Evolutionary conservation across 306 rosid genomes (phyloP).

Genomic region (Dicorynia guianensis): DNA sequence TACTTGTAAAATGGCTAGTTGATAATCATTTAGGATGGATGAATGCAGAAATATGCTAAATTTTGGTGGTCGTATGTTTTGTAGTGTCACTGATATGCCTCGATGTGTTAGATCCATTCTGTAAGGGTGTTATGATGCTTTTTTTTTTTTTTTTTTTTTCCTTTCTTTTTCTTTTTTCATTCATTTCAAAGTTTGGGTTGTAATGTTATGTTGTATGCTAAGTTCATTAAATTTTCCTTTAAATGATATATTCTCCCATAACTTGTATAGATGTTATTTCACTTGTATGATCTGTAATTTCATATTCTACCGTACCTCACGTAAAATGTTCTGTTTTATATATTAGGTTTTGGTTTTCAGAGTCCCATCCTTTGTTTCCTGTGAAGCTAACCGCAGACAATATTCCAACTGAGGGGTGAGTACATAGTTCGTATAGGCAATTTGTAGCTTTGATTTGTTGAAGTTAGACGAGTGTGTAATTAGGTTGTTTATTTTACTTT

Average conservation of each 20-base stretch:
- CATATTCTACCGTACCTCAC: constrained; percentile 6
- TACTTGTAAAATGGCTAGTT: too few species aligned
- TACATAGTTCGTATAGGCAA: not conserved
- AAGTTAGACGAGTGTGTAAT: constrained; percentile 21
- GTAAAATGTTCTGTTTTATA: constrained; percentile 25
- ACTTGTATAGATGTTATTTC: not conserved
- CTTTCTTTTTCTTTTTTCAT: constrained; percentile 17
- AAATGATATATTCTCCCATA: constrained; percentile 12
- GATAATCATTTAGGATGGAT: too few species aligned
- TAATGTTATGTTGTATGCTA: constrained; percentile 23
- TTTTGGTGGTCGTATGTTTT: too few species aligned
- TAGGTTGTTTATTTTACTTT: constrained; percentile 13
- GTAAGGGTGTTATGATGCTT: not conserved
- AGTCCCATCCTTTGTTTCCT: constrained; percentile 72
- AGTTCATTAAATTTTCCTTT: not conserved
- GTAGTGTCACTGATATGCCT: too few species aligned
- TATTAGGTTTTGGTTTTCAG: constrained; percentile 76
- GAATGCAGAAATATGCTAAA: too few species aligned
- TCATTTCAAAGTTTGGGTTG: constrained; percentile 15
- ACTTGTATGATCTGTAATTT: constrained; percentile 27
- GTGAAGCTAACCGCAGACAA: constrained; percentile 67
- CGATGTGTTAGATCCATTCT: too few species aligned
- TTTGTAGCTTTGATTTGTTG: constrained; percentile 21
- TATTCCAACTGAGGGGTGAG: constrained; percentile 87
- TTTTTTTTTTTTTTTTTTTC: constrained; percentile 23